Evolutionary conservation across 176 grass and related monocot genomes (phyloP).

Genomic region (Carex pumila): DNA sequence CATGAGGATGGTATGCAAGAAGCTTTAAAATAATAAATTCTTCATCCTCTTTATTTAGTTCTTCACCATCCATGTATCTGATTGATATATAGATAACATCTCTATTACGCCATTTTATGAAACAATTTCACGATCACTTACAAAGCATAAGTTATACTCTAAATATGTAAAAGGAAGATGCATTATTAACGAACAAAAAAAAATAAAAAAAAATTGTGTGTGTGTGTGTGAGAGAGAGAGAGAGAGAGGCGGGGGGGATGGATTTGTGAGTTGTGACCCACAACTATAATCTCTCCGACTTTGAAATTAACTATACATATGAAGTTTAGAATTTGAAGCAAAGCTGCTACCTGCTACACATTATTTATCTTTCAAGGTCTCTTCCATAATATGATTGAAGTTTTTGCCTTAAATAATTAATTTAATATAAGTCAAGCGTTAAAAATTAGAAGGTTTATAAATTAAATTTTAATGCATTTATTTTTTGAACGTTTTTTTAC

Average conservation of each 20-base stretch:
- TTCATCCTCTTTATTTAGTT: conserved; percentile 44
- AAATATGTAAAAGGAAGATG: not conserved
- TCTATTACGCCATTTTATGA: not conserved
- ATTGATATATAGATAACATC: conserved; percentile 3
- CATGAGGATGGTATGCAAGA: conserved; percentile 60
- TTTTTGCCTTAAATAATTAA: not conserved
- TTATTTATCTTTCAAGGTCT: not conserved
- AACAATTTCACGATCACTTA: not conserved
- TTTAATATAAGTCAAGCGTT: too few relatives aligned
- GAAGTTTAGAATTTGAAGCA: not conserved
- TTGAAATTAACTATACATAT: not conserved
- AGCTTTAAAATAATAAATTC: conserved; percentile 61
- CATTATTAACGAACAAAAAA: not conserved
- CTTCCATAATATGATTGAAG: not conserved
- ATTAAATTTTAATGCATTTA: too few relatives aligned
- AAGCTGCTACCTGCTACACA: not conserved
- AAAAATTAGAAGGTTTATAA: too few relatives aligned
- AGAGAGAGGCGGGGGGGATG: not conserved
- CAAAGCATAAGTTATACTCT: not conserved
- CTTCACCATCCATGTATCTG: conserved; percentile 59
- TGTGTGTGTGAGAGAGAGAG: not conserved
- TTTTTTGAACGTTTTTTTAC: too few relatives aligned
- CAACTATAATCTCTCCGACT: not conserved
- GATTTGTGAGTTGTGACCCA: too few relatives aligned
- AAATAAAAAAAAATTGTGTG: not conserved